Conservation (phyloP, 805 yeast genomes). For the Wickerhamomyces canadensis region DNA sequence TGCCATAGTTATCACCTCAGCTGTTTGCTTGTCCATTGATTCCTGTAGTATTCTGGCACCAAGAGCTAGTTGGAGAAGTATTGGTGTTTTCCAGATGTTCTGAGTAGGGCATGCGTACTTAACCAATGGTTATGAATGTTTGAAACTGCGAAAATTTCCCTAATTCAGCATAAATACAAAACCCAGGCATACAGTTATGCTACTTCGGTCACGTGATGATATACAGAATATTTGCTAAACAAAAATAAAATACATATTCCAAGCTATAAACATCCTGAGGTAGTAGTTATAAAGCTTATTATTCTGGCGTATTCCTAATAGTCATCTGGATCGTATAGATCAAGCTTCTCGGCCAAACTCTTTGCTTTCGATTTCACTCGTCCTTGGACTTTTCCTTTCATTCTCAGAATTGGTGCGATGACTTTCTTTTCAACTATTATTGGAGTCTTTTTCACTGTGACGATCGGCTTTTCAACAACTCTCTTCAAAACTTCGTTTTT, state of each 20-base stretch:
- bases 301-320: too few species aligned
- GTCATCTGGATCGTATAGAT: too few species aligned
- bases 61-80: too few species aligned
- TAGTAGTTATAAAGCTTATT: too few species aligned
- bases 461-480: conserved; percentile 1
- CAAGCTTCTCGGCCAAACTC: not conserved
- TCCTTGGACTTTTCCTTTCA: conserved; percentile 2
- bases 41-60: not conserved
- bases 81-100: conserved; percentile 1
- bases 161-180: too few species aligned
- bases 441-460: not conserved
- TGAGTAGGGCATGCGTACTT: conserved; percentile 3
- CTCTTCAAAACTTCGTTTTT: conserved; percentile 5
- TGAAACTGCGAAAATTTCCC: too few species aligned
- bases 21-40: conserved; percentile 14
- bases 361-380: not conserved
- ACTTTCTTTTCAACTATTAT: conserved; percentile 1
- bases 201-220: not conserved
- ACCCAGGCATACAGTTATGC: too few species aligned
- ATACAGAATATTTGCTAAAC: too few species aligned
- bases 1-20: conserved; percentile 21
- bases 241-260: too few species aligned
- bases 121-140: conserved; percentile 3
- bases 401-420: conserved; percentile 1
- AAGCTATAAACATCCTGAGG: too few species aligned